These are phyloP conservation scores for Centella asiatica DNA, from an alignment of 129 eudicot genomes.

Conservation along the genomic window DNA sequence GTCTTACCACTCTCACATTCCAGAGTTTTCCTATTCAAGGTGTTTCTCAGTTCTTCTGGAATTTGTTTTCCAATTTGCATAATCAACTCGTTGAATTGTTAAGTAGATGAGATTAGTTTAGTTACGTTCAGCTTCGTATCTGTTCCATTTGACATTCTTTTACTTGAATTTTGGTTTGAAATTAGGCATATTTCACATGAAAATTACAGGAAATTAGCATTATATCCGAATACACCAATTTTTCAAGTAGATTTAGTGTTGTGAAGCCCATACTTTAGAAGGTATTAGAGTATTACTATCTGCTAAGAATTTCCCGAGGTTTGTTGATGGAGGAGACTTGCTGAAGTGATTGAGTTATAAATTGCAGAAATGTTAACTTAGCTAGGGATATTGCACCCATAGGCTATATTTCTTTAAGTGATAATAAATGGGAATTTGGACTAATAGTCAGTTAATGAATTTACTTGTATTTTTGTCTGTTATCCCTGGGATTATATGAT, in stretches of 20 bases:
- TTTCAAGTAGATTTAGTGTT: too few relatives aligned
- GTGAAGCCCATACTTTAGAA: too few relatives aligned
- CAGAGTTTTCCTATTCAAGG: conserved; percentile 56
- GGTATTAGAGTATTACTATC: not conserved
- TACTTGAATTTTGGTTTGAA: not conserved
- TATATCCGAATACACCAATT: too few relatives aligned
- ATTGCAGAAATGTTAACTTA: not conserved
- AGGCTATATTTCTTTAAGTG: too few relatives aligned
- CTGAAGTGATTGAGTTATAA: too few relatives aligned
- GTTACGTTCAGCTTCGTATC: not conserved
- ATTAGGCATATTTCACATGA: too few relatives aligned
- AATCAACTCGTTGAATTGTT: too few relatives aligned
- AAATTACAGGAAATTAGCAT: too few relatives aligned
- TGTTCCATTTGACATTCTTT: not conserved
- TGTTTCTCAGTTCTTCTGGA: not conserved
- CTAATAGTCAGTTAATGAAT: too few relatives aligned
- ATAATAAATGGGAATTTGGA: too few relatives aligned
- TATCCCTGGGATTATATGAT: too few relatives aligned
- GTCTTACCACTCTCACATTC: conserved; percentile 38
- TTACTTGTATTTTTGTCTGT: too few relatives aligned
- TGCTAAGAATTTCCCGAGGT: not conserved
- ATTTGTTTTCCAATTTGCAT: not conserved
- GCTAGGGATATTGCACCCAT: not conserved
- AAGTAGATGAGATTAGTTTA: not conserved
- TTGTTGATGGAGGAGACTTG: not conserved